A percentile compares a stretch with the other conserved stretches of the same genome.
phyloP scores from a whole-genome alignment of 352 stramenopile genomes.

The Phytophthora sansomeana region DNA sequence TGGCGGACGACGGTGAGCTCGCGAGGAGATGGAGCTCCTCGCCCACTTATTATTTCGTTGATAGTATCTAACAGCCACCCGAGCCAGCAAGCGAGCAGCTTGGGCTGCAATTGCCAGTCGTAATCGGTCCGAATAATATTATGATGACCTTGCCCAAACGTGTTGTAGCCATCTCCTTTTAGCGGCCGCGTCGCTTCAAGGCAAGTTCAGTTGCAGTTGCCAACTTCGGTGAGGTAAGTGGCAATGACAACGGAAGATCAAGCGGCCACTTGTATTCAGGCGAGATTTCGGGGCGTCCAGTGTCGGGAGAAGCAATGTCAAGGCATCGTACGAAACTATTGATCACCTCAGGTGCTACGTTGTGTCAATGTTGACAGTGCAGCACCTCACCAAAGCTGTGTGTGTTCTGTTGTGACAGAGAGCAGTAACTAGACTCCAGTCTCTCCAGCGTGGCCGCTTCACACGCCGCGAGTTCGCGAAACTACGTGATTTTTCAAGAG shows the following conservation, averaged over 20 bases:
- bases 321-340: conserved; percentile 42
- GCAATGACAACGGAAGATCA: conserved; percentile 33
- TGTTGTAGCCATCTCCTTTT: conserved; percentile 15
- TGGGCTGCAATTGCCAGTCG: conserved; percentile 29
- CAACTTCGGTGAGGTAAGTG: too few relatives aligned
- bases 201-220: conserved; percentile 10
- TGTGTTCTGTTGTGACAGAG: conserved; percentile 31
- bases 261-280: conserved; percentile 65
- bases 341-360: conserved; percentile 4
- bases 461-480: conserved; percentile 58
- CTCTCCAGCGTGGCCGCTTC: conserved; percentile 63
- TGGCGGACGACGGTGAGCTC: conserved; percentile 30
- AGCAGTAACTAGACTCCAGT: conserved; percentile 64
- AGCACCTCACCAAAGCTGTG: conserved; percentile 3
- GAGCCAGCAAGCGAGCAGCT: conserved; percentile 26
- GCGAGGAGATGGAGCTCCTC: conserved; percentile 18
- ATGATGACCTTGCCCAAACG: conserved; percentile 23
- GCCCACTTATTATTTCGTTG: conserved; percentile 33
- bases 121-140: conserved; percentile 41
- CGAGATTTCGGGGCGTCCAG: conserved; percentile 50
- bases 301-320: conserved; percentile 40
- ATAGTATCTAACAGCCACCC: conserved; percentile 36
- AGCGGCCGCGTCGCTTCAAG: conserved; percentile 37
- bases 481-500: conserved; percentile 57
- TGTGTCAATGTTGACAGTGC: not conserved